phyloP scores from a whole-genome alignment of 2,329 filamentous ascomycete species.

The Calonectria hawksworthii region DNA sequence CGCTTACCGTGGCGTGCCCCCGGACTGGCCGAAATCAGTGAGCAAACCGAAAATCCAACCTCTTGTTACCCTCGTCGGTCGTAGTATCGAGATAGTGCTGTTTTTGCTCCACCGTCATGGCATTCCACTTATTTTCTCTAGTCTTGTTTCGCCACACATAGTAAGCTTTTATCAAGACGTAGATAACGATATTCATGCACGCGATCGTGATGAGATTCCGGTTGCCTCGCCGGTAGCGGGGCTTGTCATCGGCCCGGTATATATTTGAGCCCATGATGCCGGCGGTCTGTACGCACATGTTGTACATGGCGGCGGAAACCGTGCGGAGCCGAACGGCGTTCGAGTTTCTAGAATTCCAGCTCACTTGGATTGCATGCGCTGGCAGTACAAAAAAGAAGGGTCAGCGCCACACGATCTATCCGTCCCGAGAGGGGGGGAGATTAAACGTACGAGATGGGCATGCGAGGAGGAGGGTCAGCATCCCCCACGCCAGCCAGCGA shows the following conservation, averaged over 20 bases:
- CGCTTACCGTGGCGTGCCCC: constrained; percentile 9
- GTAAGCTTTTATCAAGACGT: constrained; percentile 55
- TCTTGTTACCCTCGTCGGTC: constrained; percentile 27
- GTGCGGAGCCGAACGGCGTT: constrained; percentile 73
- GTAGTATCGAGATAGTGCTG: constrained; percentile 27
- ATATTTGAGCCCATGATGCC: constrained; percentile 62
- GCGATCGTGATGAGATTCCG: constrained; percentile 46
- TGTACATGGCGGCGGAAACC: constrained; percentile 68
- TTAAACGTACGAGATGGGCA: constrained; percentile 46
- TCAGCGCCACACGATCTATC: background rate
- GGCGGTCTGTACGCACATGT: constrained; percentile 61
- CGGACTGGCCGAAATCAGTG: constrained; percentile 21
- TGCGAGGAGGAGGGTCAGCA: constrained; percentile 50
- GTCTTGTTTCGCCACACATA: constrained; percentile 56
- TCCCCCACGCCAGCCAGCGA: constrained; percentile 48
- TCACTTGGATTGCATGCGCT: constrained; percentile 63
- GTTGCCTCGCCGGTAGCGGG: constrained; percentile 61
- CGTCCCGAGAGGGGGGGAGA: background rate
- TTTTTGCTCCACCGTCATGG: constrained; percentile 25
- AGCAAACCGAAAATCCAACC: constrained; percentile 31
- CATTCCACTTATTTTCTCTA: constrained; percentile 25
- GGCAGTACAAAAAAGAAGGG: background rate
- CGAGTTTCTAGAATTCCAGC: constrained; percentile 68
- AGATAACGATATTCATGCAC: constrained; percentile 50
- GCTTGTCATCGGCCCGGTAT: constrained; percentile 62